Conservation (phyloP, 768 basidiomycete species). For the Panus rudis region DNA sequence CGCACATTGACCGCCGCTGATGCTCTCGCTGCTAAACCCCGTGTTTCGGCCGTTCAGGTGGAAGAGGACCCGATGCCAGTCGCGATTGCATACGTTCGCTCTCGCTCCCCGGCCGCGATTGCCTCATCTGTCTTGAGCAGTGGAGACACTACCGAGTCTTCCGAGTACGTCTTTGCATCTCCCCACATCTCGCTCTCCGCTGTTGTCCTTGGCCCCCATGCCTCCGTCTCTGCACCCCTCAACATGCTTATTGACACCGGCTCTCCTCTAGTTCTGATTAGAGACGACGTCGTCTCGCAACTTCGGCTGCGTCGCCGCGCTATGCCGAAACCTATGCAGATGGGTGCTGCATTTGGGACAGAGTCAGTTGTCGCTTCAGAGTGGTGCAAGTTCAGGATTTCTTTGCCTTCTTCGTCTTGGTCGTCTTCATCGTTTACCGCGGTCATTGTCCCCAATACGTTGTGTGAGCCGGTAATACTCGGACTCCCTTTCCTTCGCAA, state of each 20-base stretch:
- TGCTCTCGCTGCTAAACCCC: background rate
- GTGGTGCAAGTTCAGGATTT: no score
- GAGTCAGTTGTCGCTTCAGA: no score
- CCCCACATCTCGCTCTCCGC: background rate
- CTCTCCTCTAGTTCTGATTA: slow-evolving; percentile 1
- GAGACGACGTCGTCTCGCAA: background rate
- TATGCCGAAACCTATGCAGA: no score
- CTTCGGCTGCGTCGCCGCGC: background rate
- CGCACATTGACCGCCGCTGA: no score
- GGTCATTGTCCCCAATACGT: no score
- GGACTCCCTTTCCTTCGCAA: no score
- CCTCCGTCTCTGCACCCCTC: background rate
- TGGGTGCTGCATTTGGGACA: no score
- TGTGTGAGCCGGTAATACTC: no score
- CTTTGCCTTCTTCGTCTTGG: no score
- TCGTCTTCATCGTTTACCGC: no score
- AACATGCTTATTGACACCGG: slow-evolving; percentile 5
- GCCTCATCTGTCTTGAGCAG: background rate
- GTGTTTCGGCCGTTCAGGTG: background rate
- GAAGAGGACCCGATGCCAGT: background rate
- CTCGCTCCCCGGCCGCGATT: background rate
- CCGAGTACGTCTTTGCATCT: slow-evolving; percentile 2
- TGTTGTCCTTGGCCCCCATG: background rate
- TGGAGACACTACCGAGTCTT: no score
- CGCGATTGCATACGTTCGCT: background rate